Conservation (phyloP, 1,139 yeast genomes). For the Suhomyces guaymorum region DNA sequence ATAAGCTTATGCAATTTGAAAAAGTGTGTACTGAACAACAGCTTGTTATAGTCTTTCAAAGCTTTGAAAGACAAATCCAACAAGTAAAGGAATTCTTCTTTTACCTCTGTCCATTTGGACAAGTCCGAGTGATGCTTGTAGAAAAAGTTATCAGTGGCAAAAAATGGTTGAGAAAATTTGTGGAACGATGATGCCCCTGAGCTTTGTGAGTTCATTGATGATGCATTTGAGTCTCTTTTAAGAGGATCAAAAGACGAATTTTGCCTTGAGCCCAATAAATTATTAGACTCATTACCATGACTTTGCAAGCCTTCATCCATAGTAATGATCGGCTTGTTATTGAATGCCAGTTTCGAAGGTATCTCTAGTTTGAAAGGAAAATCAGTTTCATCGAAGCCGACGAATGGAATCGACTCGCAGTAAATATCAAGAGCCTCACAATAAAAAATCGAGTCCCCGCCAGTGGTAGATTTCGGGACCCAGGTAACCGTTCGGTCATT, state of each 20-base stretch:
- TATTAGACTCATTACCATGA: constrained; percentile 3
- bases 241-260: constrained; percentile 29
- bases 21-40: constrained; percentile 53
- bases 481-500: constrained; percentile 35
- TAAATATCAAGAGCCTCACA: constrained; percentile 60
- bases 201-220: constrained; percentile 30
- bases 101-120: constrained; percentile 56
- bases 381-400: constrained; percentile 23
- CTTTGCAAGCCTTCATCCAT: constrained; percentile 8
- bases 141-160: constrained; percentile 46
- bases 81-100: constrained; percentile 46
- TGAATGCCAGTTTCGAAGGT: constrained; percentile 30
- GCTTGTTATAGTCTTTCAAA: constrained; percentile 49
- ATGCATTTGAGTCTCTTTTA: constrained; percentile 44
- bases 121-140: constrained; percentile 60
- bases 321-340: constrained; percentile 24
- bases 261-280: constrained; percentile 10
- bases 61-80: constrained; percentile 51
- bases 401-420: constrained; percentile 56
- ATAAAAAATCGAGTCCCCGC: constrained; percentile 59
- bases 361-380: constrained; percentile 26
- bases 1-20: constrained; percentile 51
- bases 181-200: constrained; percentile 37
- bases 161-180: constrained; percentile 46
- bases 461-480: constrained; percentile 60